Percentiles rank a stretch among this genome's conserved stretches.
These are phyloP conservation scores for Elaeis oleifera DNA, from an alignment of 202 grass and related monocot species.

Conservation along the genomic window DNA sequence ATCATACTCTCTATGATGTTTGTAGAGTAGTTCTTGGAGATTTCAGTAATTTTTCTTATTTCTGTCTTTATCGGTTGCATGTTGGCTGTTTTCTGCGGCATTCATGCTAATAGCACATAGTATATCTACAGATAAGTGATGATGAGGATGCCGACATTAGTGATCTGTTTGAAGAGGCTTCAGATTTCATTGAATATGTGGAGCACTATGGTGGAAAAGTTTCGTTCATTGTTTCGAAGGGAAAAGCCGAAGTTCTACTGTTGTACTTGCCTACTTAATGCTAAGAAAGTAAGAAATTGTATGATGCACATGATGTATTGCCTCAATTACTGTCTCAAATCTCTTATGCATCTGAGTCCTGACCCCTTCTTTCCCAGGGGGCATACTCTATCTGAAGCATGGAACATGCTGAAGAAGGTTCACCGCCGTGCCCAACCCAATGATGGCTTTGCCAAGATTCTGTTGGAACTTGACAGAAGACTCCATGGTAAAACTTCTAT, in stretches of 20 bases:
- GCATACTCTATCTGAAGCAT: conserved; percentile 59
- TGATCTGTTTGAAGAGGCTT: conserved; percentile 76
- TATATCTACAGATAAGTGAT: conserved; percentile 61
- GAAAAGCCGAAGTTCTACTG: conserved; percentile 85
- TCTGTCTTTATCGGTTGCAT: no score
- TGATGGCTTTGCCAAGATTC: conserved; percentile 68
- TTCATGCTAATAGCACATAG: neutral
- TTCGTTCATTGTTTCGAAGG: conserved; percentile 94
- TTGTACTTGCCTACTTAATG: conserved; percentile 81
- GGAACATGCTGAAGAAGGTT: conserved; percentile 73
- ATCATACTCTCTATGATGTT: no score
- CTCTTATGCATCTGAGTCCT: neutral
- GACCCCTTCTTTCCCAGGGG: conserved; percentile 28
- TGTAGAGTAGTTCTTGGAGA: no score
- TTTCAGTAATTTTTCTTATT: no score
- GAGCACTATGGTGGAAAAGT: conserved; percentile 57
- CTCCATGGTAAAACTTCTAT: conserved; percentile 79
- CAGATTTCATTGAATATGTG: conserved; percentile 58
- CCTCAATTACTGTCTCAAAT: neutral
- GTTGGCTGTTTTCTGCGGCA: no score
- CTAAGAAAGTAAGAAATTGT: conserved; percentile 58
- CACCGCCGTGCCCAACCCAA: conserved; percentile 75
- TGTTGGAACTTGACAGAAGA: conserved; percentile 58
- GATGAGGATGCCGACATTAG: conserved; percentile 88
- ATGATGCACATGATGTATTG: neutral